A percentile compares a stretch with the other conserved stretches of the same genome.
These are phyloP conservation scores for Roridomyces roridus DNA, from an alignment of 768 basidiomycete genomes.

Conservation along the genomic window DNA sequence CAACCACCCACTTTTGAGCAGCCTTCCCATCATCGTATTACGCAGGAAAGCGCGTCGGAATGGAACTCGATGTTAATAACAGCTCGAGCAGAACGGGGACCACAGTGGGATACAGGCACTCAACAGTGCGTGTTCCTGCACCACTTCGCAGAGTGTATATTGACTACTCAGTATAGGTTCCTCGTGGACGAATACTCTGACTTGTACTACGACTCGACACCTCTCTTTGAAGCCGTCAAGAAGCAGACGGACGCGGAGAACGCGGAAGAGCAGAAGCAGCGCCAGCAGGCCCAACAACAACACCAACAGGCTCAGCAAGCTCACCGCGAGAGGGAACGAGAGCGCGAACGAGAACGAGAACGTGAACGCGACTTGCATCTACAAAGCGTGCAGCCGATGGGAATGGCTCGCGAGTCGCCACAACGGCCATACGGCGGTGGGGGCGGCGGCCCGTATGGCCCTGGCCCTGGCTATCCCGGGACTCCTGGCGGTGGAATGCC, in stretches of 20 bases:
- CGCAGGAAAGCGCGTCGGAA: conserved; percentile 77
- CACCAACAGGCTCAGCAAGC: conserved; percentile 34
- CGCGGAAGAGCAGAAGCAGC: conserved; percentile 41
- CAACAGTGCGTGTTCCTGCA: conserved; percentile 67
- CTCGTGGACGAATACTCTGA: conserved; percentile 76
- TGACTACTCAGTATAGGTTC: conserved; percentile 52
- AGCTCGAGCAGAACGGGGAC: conserved; percentile 81
- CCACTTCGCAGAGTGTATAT: neutral
- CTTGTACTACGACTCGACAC: conserved; percentile 75
- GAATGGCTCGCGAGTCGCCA: conserved; percentile 27
- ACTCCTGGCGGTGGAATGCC: too few relatives aligned
- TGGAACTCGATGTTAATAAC: conserved; percentile 85
- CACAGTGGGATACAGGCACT: conserved; percentile 88
- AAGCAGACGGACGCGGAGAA: conserved; percentile 52
- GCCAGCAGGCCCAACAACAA: conserved; percentile 33
- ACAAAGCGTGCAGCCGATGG: conserved; percentile 28
- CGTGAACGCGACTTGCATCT: conserved; percentile 23
- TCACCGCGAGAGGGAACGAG: conserved; percentile 27
- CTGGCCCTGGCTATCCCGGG: conserved; percentile 33
- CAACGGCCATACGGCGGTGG: conserved; percentile 23
- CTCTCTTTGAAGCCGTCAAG: conserved; percentile 59
- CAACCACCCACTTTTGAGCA: conserved; percentile 1
- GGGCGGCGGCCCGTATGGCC: conserved; percentile 19
- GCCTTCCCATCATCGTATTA: neutral
- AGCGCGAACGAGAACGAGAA: too few relatives aligned